Base-by-base conservation (phyloP, 2,329 filamentous ascomycete genomes). In the Phyllosticta paracitricarpa region DNA sequence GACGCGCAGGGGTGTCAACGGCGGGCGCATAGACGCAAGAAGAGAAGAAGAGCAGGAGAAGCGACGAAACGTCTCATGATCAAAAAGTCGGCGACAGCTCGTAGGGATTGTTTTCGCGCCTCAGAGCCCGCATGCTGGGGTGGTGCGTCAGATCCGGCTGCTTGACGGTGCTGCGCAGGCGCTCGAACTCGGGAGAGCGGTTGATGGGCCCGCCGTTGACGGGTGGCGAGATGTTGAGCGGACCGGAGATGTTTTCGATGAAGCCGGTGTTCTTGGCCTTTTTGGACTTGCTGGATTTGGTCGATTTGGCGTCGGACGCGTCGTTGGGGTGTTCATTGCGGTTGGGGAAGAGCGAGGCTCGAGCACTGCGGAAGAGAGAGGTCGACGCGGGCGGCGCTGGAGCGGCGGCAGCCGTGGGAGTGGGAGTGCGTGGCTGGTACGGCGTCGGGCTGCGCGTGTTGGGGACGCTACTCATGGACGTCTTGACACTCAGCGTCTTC, bases 121-220 rank as follows among this genome's bases (percentile, higher is more conserved):
- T 55, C 28, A 35, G 58, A 25, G 28, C 35, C 24, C 59, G 59
- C 63, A 58, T 33, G 53, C 69, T 71, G 33, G 66, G 83, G 76
- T 86, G 83, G 66, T 84, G 77, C 2, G 82, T 81, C 59, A 82
- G 72, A 66, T 85, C 78, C 2, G 84, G 84, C 65, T 78, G 75
- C 60, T 58, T 51, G 25, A 61, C 40, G 58, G 26, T 56, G 54
- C 48, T 61, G 56, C 79, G 74, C 51, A 84, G 78, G 66, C 81
- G 79, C 30, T 79, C 74, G 68, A 79, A 80, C 67, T 81, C 77
- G n/a, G 77, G 75, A 63, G 82, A 80, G 30, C 77, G 75, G 59
- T 79, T 77, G 52, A 54, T 54, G 22, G 52, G 52, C 12, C n/a
- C n/a, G 77, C 75, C 40, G 40, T 48, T 48, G 40, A n/a, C 17